Percentiles rank a stretch among this genome's conserved stretches.
Conservation (phyloP, 768 basidiomycete species). For the Podaxis sp. region DNA sequence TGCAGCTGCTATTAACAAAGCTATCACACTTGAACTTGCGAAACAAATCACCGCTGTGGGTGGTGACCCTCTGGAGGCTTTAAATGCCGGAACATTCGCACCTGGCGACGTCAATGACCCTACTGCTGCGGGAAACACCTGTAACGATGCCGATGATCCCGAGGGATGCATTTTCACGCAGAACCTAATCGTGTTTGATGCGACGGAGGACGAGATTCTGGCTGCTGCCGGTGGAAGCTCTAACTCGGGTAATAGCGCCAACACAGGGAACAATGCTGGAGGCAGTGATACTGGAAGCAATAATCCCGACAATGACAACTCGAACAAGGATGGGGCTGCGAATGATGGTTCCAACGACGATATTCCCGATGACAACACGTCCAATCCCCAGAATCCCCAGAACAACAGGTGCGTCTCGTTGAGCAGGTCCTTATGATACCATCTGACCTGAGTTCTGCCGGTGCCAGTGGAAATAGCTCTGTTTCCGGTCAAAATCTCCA, state of each 20-base stretch:
- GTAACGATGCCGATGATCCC: conserved; percentile 50
- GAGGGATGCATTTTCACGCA: conserved; percentile 63
- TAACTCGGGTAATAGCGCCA: conserved; percentile 5
- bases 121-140: conserved; percentile 55
- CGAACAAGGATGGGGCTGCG: conserved; percentile 10
- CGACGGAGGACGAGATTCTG: conserved; percentile 54
- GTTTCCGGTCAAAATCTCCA: conserved; percentile 39
- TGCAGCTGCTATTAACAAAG: conserved; percentile 63
- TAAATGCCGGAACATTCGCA: conserved; percentile 61
- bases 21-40: conserved; percentile 59
- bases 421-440: conserved; percentile 2
- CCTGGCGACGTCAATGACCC: conserved; percentile 51
- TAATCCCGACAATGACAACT: conserved; percentile 23
- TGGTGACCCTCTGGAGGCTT: conserved; percentile 54
- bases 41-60: conserved; percentile 64
- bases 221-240: conserved; percentile 42
- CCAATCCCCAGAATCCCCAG: conserved; percentile 13
- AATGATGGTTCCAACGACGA: conserved; percentile 14
- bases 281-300: conserved; percentile 19
- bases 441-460: conserved; percentile 15
- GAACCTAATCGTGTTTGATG: conserved; percentile 55
- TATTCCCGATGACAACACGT: not conserved
- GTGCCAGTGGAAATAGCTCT: conserved; percentile 18
- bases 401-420: not conserved
- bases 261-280: not conserved